Evolutionary conservation across 225 moss, liverwort and hornwort species (phyloP).

Genomic region (Thuidium tamariscinum): DNA sequence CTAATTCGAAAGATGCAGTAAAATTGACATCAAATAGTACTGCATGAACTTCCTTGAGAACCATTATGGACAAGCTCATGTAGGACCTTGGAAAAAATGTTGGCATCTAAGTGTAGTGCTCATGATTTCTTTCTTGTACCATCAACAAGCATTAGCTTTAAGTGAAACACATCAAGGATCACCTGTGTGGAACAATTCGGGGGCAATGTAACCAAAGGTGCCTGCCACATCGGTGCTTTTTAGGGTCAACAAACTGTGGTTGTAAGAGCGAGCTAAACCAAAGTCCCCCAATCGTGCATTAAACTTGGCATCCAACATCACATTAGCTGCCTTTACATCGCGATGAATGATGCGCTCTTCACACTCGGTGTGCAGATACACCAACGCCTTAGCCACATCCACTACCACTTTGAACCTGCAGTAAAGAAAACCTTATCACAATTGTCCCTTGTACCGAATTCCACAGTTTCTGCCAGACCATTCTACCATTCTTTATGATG

Average conservation of each 20-base stretch:
- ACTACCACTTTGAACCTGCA: background rate
- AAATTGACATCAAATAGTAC: too few relatives aligned
- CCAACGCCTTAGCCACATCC: background rate
- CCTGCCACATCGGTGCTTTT: background rate
- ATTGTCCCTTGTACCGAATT: too few relatives aligned
- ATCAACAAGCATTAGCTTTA: background rate
- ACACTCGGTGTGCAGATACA: background rate
- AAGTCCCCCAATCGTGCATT: background rate
- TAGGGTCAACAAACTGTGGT: background rate
- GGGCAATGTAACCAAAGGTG: background rate
- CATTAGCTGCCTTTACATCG: background rate
- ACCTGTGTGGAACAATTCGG: background rate
- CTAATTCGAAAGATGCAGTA: too few relatives aligned
- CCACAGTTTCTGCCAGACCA: too few relatives aligned
- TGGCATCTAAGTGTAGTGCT: accelerated
- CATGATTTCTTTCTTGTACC: background rate
- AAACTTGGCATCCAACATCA: background rate
- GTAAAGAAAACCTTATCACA: background rate
- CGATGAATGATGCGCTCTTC: background rate
- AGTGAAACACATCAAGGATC: background rate
- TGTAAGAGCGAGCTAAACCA: background rate
- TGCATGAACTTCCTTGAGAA: too few relatives aligned
- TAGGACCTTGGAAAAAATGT: too few relatives aligned
- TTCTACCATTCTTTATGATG: too few relatives aligned
- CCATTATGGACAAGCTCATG: too few relatives aligned